Evolutionary conservation across 2,329 filamentous ascomycete genomes (phyloP), one percentile per base, ranked within the genome.

Genomic region (Arachnomyces sp.): DNA sequence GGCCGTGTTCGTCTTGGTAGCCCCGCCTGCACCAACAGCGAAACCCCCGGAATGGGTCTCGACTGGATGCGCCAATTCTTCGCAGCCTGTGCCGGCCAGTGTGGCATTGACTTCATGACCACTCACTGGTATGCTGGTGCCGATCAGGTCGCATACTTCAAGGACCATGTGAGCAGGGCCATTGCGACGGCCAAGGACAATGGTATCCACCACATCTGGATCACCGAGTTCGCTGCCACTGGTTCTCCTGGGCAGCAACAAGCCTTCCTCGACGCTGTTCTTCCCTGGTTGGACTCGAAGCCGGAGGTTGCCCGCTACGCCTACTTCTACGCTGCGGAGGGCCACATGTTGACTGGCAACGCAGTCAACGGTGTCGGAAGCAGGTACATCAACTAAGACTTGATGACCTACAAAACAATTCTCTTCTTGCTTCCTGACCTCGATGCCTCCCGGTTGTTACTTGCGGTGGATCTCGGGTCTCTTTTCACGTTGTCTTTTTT

Each of bases 61-160:
- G 43, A 43, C 48, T 70, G 65, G 63, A 57, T 69, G 49, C 44
- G 55, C 28, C 43, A 47, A 2, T 71, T 67, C 54, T 56, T 70
- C 41, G 42, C 50, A 6, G 45, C 43, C 2, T 70, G 67, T 51
- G 41, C 38, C 8, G 55, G 52, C 3, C 32, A 60, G 38, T 69
- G 66, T 53, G 52, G 54, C 9, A 48, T 68, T 42, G 56, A 60
- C 35, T 65, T 60, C 42, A 52, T 70, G 7, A 60, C 61, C 12
- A 59, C 68, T 39, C 67, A 71, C 53, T 70, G 66, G 64, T 70
- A 71, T 47, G 58, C 58, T 18, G 34, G 48, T 7, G 50, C 54
- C 4, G 49, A 52, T 32, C 40, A 50, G 31, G 36, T 52, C 30
- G 53, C 49, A 2, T 55, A 62, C 17, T 65, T 70, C 55, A 58